These are phyloP conservation scores for Sphenostylis stenocarpa DNA, from an alignment of 306 rosid genomes.

Conservation along the genomic window DNA sequence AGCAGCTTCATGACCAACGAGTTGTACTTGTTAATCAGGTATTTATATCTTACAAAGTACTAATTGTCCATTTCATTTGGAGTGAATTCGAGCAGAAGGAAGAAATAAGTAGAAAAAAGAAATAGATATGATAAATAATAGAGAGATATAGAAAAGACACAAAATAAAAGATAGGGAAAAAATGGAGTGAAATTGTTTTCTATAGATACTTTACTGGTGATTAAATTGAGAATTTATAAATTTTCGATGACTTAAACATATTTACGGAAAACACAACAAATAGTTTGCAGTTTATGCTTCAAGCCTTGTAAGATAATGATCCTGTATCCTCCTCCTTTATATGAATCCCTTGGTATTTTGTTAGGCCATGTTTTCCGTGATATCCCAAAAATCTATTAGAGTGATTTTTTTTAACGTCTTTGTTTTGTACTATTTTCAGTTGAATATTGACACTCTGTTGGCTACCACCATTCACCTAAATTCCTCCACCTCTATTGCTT, in stretches of 20 bases:
- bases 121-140: background rate
- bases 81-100: background rate
- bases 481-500: background rate
- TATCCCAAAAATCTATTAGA: conserved; percentile 14
- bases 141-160: background rate
- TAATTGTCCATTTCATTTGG: background rate
- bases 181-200: background rate
- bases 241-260: background rate
- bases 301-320: background rate
- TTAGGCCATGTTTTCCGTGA: conserved; percentile 6
- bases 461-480: conserved; percentile 12
- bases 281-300: background rate
- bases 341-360: background rate
- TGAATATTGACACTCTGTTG: conserved; percentile 19
- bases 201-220: background rate
- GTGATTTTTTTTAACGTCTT: conserved; percentile 6
- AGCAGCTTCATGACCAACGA: conserved; percentile 98
- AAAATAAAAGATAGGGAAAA: background rate
- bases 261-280: background rate
- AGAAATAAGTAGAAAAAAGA: background rate
- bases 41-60: background rate
- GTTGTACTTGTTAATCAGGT: conserved; percentile 98
- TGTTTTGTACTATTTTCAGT: conserved; percentile 3
- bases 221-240: conserved; percentile 6
- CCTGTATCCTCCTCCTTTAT: background rate